These are phyloP conservation scores for Xylaria intraflava DNA, from an alignment of 495 filamentous ascomycete species.

Conservation along the genomic window DNA sequence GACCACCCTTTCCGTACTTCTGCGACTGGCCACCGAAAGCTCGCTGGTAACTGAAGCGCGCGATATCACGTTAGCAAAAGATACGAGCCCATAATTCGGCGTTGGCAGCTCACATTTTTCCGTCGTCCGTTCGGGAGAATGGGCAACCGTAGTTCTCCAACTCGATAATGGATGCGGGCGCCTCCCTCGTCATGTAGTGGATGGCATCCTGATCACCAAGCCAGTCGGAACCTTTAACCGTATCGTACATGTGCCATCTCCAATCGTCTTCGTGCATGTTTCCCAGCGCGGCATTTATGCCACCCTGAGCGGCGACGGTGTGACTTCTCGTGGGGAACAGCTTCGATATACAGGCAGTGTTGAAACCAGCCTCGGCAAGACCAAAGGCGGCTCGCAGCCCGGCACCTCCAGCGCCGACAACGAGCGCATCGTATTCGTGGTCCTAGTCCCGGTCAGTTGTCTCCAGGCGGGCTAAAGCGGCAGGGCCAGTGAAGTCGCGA, in stretches of 20 bases:
- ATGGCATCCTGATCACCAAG: conserved; percentile 98
- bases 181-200: conserved; percentile 98
- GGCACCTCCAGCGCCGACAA: conserved; percentile 89
- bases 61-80: conserved; percentile 8
- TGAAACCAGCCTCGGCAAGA: conserved; percentile 94
- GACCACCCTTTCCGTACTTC: conserved; percentile 90
- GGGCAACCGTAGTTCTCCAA: conserved; percentile 96
- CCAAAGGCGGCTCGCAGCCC: conserved; percentile 94
- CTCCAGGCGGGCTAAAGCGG: background rate
- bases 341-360: conserved; percentile 97
- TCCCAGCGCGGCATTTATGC: conserved; percentile 93
- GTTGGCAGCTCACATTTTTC: conserved; percentile 60
- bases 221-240: conserved; percentile 98
- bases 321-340: conserved; percentile 94
- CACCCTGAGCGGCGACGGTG: conserved; percentile 90
- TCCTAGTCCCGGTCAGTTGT: conserved; percentile 31
- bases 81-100: background rate
- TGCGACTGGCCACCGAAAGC: conserved; percentile 96
- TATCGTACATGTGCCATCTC: conserved; percentile 99
- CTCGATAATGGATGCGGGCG: conserved; percentile 85
- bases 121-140: conserved; percentile 95
- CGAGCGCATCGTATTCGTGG: conserved; percentile 69
- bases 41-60: conserved; percentile 71
- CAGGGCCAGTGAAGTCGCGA: background rate
- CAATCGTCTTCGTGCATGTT: conserved; percentile 89